phyloP scores from a whole-genome alignment of 2,329 filamentous ascomycete species.

The Cercospora janseana region DNA sequence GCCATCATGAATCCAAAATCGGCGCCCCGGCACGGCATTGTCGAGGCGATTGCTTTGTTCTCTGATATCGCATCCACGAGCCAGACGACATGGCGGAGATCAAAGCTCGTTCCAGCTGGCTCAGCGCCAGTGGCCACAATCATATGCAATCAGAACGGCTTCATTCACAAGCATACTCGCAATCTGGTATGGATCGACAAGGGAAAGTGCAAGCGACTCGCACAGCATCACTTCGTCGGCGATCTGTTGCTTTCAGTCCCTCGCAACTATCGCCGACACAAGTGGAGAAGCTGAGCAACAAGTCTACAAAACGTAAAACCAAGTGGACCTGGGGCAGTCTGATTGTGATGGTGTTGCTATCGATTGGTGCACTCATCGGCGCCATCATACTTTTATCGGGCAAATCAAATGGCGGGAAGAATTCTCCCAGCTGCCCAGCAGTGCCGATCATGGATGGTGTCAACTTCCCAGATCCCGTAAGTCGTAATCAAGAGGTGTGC shows the following conservation, averaged over 20 bases:
- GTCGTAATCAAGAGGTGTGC: background rate
- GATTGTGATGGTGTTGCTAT: background rate
- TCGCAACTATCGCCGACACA: background rate
- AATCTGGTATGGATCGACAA: background rate
- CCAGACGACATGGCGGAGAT: no score
- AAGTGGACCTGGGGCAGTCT: background rate
- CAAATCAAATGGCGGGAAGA: background rate
- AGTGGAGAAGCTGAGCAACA: background rate
- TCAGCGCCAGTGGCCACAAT: no score
- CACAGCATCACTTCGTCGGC: background rate
- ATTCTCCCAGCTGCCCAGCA: conserved; percentile 17
- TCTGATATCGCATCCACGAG: no score
- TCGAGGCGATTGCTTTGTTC: background rate
- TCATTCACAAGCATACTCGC: no score
- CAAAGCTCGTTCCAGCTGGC: no score
- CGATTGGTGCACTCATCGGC: background rate
- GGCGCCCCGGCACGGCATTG: background rate
- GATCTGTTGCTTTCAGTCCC: background rate
- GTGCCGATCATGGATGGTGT: conserved; percentile 30
- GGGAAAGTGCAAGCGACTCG: background rate
- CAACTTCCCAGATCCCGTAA: conserved; percentile 50
- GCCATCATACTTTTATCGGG: background rate
- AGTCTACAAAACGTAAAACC: background rate
- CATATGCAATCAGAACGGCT: no score
- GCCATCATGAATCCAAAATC: background rate